A percentile compares a stretch with the other conserved stretches of the same genome.
Evolutionary conservation across 345 rosid genomes (phyloP).

Genomic region (Lepidium didymum): DNA sequence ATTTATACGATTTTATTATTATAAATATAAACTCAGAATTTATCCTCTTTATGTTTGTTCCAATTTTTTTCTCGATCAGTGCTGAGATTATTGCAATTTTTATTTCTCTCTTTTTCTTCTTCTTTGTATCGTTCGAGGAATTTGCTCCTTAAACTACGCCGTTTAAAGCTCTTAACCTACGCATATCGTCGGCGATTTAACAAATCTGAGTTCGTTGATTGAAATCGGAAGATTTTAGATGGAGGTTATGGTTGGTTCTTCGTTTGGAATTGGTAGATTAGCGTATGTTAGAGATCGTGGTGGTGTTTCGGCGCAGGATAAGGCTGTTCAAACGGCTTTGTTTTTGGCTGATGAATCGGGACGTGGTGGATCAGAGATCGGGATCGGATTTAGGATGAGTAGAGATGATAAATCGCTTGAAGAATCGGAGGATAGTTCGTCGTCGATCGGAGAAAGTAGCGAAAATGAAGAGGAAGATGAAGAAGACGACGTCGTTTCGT

Average conservation of each 20-base stretch:
- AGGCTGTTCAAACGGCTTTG: conserved; percentile 12
- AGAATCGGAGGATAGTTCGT: conserved; percentile 40
- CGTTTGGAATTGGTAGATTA: conserved; percentile 36
- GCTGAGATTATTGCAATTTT: not conserved
- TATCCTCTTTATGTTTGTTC: conserved; percentile 10
- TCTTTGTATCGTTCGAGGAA: not conserved
- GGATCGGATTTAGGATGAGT: conserved; percentile 3
- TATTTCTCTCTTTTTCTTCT: not conserved
- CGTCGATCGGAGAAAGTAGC: conserved; percentile 63
- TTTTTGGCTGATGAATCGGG: conserved; percentile 30
- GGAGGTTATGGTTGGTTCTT: conserved; percentile 57
- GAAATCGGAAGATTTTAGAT: conserved; percentile 4
- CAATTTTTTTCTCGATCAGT: conserved; percentile 8
- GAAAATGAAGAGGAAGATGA: conserved; percentile 34
- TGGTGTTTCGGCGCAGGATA: conserved; percentile 32
- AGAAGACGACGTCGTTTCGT: conserved; percentile 32
- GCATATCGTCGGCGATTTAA: not conserved
- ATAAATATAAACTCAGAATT: conserved; percentile 9
- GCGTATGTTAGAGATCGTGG: conserved; percentile 32
- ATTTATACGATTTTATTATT: conserved; percentile 5
- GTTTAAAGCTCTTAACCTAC: conserved; percentile 6
- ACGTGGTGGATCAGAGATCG: conserved; percentile 10
- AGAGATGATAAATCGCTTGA: conserved; percentile 7
- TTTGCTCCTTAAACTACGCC: conserved; percentile 8
- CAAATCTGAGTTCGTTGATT: not conserved